Conservation (phyloP, 2,329 filamentous ascomycete species). For the Tothia fuscella region DNA sequence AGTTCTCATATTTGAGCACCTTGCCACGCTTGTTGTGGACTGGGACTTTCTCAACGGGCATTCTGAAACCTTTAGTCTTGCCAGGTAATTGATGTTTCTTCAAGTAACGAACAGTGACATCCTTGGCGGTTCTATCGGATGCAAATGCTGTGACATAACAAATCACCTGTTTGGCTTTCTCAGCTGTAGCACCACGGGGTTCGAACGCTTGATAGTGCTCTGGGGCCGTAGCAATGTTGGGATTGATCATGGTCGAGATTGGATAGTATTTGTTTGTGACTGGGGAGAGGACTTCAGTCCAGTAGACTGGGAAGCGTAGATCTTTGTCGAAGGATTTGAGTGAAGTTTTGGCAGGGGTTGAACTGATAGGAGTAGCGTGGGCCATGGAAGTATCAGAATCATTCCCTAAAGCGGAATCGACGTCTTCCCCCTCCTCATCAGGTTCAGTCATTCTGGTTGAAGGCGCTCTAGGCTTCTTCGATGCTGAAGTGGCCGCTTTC, state of each 20-base stretch:
- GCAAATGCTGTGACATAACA: constrained; percentile 80
- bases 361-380: constrained; percentile 43
- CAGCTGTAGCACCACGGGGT: constrained; percentile 69
- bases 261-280: constrained; percentile 67
- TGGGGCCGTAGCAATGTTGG: constrained; percentile 58
- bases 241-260: constrained; percentile 44
- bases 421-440: not conserved
- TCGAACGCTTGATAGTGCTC: constrained; percentile 67
- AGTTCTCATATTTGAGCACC: constrained; percentile 61
- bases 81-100: constrained; percentile 73
- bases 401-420: constrained; percentile 30
- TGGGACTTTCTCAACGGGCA: constrained; percentile 68
- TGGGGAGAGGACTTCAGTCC: constrained; percentile 81
- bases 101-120: constrained; percentile 85
- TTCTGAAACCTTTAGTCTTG: constrained; percentile 73
- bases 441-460: too few species aligned
- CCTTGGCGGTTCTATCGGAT: constrained; percentile 77
- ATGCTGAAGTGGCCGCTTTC: not conserved
- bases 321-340: constrained; percentile 56
- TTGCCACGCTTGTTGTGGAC: constrained; percentile 69
- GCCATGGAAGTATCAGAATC: constrained; percentile 45
- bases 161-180: constrained; percentile 78
- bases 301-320: constrained; percentile 77
- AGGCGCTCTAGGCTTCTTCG: too few species aligned
- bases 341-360: constrained; percentile 36